Conservation (phyloP, 2,329 filamentous ascomycete genomes). For the Lachnellula subtilissima region DNA sequence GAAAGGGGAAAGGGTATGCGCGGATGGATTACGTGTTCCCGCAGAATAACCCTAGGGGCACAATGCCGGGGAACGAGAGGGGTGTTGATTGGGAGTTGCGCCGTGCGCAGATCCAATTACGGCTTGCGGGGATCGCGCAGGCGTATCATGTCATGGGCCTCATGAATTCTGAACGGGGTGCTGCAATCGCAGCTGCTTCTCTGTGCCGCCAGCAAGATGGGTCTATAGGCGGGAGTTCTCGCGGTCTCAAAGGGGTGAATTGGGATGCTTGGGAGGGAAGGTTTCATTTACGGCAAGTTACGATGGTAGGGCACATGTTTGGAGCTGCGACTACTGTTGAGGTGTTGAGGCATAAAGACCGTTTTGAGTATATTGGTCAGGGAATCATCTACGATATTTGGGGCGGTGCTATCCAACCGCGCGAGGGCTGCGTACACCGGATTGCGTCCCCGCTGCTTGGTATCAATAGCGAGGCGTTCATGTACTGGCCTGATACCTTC, state of each 20-base stretch:
- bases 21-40: conserved; percentile 60
- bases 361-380: conserved; percentile 54
- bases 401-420: conserved; percentile 46
- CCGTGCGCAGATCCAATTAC: conserved; percentile 56
- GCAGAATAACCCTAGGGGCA: conserved; percentile 47
- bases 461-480: conserved; percentile 65
- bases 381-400: conserved; percentile 64
- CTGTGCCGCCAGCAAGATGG: conserved; percentile 45
- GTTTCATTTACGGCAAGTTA: conserved; percentile 53
- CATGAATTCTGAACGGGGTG: conserved; percentile 51
- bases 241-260: conserved; percentile 49
- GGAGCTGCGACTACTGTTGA: conserved; percentile 61
- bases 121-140: conserved; percentile 61
- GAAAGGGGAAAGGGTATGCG: conserved; percentile 39
- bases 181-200: conserved; percentile 46
- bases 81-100: conserved; percentile 58
- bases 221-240: conserved; percentile 54
- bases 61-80: conserved; percentile 49
- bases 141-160: conserved; percentile 51
- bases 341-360: conserved; percentile 48
- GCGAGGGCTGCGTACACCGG: conserved; percentile 39
- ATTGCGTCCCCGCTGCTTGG: conserved; percentile 52
- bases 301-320: conserved; percentile 62
- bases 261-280: conserved; percentile 54
- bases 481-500: conserved; percentile 65